Evolutionary conservation across 768 basidiomycete genomes (phyloP), one percentile per base, ranked within the genome.

Genomic region (Panaeolus cyanescens): DNA sequence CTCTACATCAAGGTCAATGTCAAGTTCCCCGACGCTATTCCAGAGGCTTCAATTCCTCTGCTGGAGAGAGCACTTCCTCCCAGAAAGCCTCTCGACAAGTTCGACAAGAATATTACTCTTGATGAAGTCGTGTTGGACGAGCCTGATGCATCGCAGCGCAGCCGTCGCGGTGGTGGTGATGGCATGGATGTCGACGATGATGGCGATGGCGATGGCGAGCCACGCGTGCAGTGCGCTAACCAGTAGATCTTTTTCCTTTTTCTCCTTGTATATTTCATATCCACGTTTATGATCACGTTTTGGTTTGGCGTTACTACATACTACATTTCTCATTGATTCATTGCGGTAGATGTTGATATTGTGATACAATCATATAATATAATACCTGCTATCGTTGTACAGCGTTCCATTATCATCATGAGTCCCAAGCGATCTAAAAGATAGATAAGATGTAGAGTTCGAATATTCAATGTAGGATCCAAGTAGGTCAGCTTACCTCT

Each of bases 141-240:
- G 67, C 85, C 88, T 5, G 92, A 95, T 72, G 84, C 87, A 63
- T 50, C 45, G 12, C 45, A 50, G 4, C 83, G 88, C 67, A 80
- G 85, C 28, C 19, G 30, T 28, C 76, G 82, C 67, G 75, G 71
- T 62, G 75, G 81, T 31, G 77, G 84, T 67, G 79, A 79, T 30
- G 90, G 90, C 36, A 94, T 97, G 59, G 79, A 84, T 13, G 97
- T 97, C 95, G 96, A 98, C 67, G 95, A 96, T 75, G 96, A 96
- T 68, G 81, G 82, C 59, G 92, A 92, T n/a, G 39, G 45, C 15
- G 45, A 50, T 10, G 45, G 45, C 15, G 88, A 92, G 73, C 94
- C 95, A 25, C 89, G 94, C 36, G 96, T 98, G 53, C 96, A 97
- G 81, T 99, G 96, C 74, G 94, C 95, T 36, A 91, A 94, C 76